Evolutionary conservation across 345 rosid genomes (phyloP), one percentile per base, ranked within the genome.

Genomic region (Aquilaria malaccensis): DNA sequence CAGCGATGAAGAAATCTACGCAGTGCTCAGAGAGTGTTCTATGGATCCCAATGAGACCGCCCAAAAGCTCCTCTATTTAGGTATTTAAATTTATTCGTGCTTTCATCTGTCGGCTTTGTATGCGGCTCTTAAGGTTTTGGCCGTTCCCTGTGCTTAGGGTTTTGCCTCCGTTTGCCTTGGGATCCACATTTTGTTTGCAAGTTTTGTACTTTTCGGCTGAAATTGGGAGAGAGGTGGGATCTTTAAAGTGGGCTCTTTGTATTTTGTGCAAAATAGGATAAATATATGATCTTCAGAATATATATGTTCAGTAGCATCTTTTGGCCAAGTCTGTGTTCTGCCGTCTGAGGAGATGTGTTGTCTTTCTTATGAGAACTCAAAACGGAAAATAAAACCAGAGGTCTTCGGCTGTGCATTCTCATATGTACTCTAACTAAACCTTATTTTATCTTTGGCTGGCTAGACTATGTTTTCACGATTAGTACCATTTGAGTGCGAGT

Each of bases 1-100:
- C 82, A 81, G 86, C 70, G 97, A 92, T 75, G 81, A 84, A 55
- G 96, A 89, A 74, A 85, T 89, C 76, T 85, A 79, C 65, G 62
- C 83, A 46, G 80, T 78, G 68, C 94, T 89, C 63, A 79, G 69
- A 56, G 97, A 89, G 45, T 79, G 79, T 58, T 70, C 70, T 56
- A 79, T 82, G 85, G 97, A 92, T 85, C 96, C 97, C n/a, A 72
- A 85, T 64, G 98, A 85, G 73, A 83, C 91, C 55, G 69, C 83
- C 10, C 89, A 92, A 61, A 92, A 79, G 78, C 86, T 92, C 73
- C 80, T 85, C 33, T 77, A 46, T 77, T 52, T 85, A 73, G 98
- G 98, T 92, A 58, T 33, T 33, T n/a, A 3, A 31, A 1, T 30
- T 41, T 11, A 37, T 56, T 49, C 59, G 1, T 9, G 32, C 12